Conservation (phyloP, 2,329 filamentous ascomycete species). For the Talaromyces sp. region DNA sequence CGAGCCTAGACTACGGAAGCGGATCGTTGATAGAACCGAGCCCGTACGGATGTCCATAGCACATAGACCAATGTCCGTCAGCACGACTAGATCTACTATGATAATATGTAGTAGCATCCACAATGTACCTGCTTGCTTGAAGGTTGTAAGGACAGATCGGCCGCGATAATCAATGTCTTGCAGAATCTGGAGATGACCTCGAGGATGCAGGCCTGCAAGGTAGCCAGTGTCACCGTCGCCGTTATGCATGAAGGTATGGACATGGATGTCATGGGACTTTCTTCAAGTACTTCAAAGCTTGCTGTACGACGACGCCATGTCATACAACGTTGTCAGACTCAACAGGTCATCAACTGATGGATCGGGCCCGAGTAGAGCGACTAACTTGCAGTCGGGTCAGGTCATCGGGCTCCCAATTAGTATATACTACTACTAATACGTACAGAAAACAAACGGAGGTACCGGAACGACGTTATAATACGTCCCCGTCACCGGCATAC, state of each 20-base stretch:
- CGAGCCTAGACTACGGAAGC: neutral
- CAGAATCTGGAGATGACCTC: neutral
- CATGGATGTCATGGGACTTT: conserved; percentile 3
- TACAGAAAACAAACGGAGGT: neutral
- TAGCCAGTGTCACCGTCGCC: neutral
- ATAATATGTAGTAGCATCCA: no score
- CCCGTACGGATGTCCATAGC: neutral
- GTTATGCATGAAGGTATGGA: neutral
- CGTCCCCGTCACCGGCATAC: neutral
- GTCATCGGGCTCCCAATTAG: neutral
- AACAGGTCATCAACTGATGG: neutral
- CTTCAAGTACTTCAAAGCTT: neutral
- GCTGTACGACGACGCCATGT: neutral
- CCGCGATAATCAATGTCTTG: neutral
- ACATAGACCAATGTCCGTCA: no score
- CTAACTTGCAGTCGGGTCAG: neutral
- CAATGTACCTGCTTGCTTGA: no score
- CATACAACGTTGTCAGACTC: neutral
- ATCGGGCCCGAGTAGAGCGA: neutral
- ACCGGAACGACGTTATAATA: neutral
- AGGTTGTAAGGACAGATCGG: neutral
- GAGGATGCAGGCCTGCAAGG: neutral
- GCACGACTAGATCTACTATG: no score
- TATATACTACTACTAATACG: no score
- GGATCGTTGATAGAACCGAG: conserved; percentile 6